A percentile compares a stretch with the other conserved stretches of the same genome.
phyloP scores from a whole-genome alignment of 768 basidiomycete species.

The Naganishia onofrii region DNA sequence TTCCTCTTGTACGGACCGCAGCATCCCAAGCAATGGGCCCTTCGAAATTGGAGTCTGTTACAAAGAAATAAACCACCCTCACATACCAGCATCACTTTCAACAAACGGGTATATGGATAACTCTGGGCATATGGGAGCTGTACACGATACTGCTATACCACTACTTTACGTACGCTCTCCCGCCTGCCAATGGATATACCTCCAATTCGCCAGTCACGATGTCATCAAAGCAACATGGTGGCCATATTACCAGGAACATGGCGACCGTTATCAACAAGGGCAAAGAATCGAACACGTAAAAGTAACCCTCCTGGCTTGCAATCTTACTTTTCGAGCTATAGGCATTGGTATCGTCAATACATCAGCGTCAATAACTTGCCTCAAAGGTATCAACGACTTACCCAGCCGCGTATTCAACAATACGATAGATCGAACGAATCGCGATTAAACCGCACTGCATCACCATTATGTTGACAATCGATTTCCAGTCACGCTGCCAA shows the following conservation, averaged over 20 bases:
- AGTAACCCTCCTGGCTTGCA: slow-evolving; percentile 61
- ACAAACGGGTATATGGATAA: neutral
- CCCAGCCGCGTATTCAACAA: slow-evolving; percentile 65
- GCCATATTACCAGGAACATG: slow-evolving; percentile 66
- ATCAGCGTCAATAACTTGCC: too few relatives aligned
- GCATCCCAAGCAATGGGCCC: neutral
- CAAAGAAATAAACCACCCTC: too few relatives aligned
- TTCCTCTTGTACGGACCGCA: neutral
- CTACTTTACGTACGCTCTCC: neutral
- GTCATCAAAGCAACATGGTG: slow-evolving; percentile 53
- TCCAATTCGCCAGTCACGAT: too few relatives aligned
- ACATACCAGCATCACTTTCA: too few relatives aligned
- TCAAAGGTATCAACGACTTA: slow-evolving; percentile 38
- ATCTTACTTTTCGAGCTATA: slow-evolving; percentile 56
- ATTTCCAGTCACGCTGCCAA: slow-evolving; percentile 17
- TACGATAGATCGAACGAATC: slow-evolving; percentile 65
- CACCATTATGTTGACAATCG: slow-evolving; percentile 4
- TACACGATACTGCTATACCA: neutral
- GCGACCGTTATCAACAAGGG: slow-evolving; percentile 64
- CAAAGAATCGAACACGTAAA: slow-evolving; percentile 68
- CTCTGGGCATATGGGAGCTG: neutral
- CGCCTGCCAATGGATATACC: neutral
- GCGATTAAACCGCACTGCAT: slow-evolving; percentile 23
- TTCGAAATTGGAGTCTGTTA: too few relatives aligned
- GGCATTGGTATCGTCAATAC: neutral